Evolutionary conservation across 2,329 filamentous ascomycete species (phyloP).

Genomic region (Leptodontidium sp.): DNA sequence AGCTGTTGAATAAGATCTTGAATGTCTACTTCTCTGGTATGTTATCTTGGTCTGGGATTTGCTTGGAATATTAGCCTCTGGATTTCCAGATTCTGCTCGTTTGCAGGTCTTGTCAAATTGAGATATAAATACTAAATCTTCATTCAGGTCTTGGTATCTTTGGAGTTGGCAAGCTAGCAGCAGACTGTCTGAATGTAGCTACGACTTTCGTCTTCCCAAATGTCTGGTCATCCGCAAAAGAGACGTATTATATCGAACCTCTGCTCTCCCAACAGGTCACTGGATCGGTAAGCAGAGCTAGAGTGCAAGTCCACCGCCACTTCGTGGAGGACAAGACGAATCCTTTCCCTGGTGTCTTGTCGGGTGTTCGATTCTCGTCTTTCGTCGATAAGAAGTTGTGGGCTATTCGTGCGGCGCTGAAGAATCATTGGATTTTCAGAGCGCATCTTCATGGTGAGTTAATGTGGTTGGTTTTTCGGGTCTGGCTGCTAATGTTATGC

Average conservation of each 20-base stretch:
- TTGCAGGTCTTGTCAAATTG: not conserved
- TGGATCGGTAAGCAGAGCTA: constrained; percentile 27
- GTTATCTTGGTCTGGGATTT: not conserved
- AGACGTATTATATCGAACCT: constrained; percentile 57
- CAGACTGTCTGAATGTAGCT: constrained; percentile 72
- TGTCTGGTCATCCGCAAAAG: constrained; percentile 65
- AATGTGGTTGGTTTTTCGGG: not conserved
- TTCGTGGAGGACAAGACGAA: constrained; percentile 44
- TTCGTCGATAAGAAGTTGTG: constrained; percentile 51
- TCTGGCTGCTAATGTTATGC: not conserved
- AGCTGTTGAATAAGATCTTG: constrained; percentile 82
- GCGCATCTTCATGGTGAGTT: constrained; percentile 40
- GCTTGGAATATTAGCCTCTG: not conserved
- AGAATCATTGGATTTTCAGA: constrained; percentile 58
- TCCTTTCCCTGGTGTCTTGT: constrained; percentile 52
- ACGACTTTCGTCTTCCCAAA: constrained; percentile 77
- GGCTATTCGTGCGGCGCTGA: constrained; percentile 59
- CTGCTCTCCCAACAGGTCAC: constrained; percentile 42
- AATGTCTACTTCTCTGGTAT: constrained; percentile 78
- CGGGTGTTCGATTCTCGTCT: constrained; percentile 45
- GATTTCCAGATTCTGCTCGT: not conserved
- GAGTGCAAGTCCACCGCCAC: constrained; percentile 30
- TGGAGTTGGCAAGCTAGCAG: constrained; percentile 75
- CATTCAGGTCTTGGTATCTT: constrained; percentile 71
- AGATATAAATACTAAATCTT: constrained; percentile 9